Evolutionary conservation across 169 alveolate genomes (phyloP), one percentile per base, ranked within the genome.

Genomic region (Prorocentrum cordatum): DNA sequence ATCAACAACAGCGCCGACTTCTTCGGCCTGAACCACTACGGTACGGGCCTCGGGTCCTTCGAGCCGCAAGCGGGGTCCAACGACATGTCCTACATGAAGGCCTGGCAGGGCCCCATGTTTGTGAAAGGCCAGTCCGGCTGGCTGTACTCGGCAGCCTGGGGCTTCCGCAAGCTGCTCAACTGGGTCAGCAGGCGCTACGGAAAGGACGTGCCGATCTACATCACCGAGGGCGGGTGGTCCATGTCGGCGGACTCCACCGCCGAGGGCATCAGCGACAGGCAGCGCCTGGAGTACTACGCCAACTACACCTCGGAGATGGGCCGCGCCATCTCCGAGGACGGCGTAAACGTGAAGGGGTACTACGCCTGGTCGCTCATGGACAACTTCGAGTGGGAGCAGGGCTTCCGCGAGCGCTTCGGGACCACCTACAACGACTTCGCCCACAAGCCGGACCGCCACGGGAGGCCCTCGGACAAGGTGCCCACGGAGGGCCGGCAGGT

Each of bases 361-460:
- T 82, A 91, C 79, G 92, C 91, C 0, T 92, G 94, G 94, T 90
- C 93, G 10, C 29, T 92, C 31, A 70, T 92, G 93, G 91, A 82
- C 42, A 82, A 82, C 70, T 82, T 59, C 27, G 91, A 82, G 32
- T 82, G 91, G 91, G 80, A 82, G 68, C 31, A 32, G 66, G 91
- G 91, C 35, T 82, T 62, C 31, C 31, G 38, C 24, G 64, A 62
- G 32, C 91, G 91, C 26, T 58, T n/a, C 18, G 93, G 93, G 1
- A 6, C 83, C 75, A 36, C 33, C 20, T 83, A 66, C 27, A 92
- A 83, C 18, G 92, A 91, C 42, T 91, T 70, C 35, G 42, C 33
- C 39, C 45, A 91, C 64, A n/a, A n/a, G n/a, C n/a, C n/a, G n/a
- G n/a, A n/a, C n/a, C n/a, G n/a, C n/a, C n/a, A n/a, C n/a, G n/a